These are phyloP conservation scores for Talaromyces sp. DNA, from an alignment of 2,329 filamentous ascomycete species.

Conservation along the genomic window DNA sequence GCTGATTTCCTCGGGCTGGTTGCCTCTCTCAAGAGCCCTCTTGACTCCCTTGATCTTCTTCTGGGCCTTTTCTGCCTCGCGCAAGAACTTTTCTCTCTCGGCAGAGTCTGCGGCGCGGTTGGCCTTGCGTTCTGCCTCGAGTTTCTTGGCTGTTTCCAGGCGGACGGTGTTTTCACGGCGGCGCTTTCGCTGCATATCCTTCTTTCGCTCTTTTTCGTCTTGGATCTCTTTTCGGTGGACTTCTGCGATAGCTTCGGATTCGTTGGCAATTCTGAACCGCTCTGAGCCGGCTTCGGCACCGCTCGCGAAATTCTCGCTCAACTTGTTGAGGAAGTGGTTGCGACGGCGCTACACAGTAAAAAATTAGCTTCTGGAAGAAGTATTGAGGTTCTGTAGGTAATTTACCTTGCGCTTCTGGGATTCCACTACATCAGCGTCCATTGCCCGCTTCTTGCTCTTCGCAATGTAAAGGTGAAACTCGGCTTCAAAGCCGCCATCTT, in stretches of 20 bases:
- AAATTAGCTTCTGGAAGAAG: slow-evolving; percentile 8
- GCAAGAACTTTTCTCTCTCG: slow-evolving; percentile 73
- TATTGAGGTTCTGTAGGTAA: slow-evolving; percentile 32
- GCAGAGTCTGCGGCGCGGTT: slow-evolving; percentile 73
- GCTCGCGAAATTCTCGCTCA: slow-evolving; percentile 56
- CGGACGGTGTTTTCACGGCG: slow-evolving; percentile 91
- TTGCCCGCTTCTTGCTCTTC: slow-evolving; percentile 59
- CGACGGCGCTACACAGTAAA: slow-evolving; percentile 50
- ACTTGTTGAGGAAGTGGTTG: slow-evolving; percentile 50
- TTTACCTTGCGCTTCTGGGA: slow-evolving; percentile 55
- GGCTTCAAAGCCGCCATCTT: slow-evolving; percentile 47
- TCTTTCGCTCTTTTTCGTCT: slow-evolving; percentile 97
- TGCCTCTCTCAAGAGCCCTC: slow-evolving; percentile 77
- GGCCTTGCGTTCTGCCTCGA: slow-evolving; percentile 71
- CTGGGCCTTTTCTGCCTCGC: slow-evolving; percentile 81
- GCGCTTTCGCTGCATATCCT: slow-evolving; percentile 98
- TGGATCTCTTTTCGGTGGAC: slow-evolving; percentile 86
- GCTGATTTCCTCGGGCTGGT: slow-evolving; percentile 65
- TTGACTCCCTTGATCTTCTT: slow-evolving; percentile 92
- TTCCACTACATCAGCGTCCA: slow-evolving; percentile 62
- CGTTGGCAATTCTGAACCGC: slow-evolving; percentile 71
- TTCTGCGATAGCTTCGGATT: slow-evolving; percentile 74
- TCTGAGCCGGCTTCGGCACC: slow-evolving; percentile 68
- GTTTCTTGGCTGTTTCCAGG: slow-evolving; percentile 78
- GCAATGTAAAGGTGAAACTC: slow-evolving; percentile 51